A percentile compares a stretch with the other conserved stretches of the same genome.
These are phyloP conservation scores for Lizonia empirigonia DNA, from an alignment of 2,329 filamentous ascomycete species.

Conservation along the genomic window DNA sequence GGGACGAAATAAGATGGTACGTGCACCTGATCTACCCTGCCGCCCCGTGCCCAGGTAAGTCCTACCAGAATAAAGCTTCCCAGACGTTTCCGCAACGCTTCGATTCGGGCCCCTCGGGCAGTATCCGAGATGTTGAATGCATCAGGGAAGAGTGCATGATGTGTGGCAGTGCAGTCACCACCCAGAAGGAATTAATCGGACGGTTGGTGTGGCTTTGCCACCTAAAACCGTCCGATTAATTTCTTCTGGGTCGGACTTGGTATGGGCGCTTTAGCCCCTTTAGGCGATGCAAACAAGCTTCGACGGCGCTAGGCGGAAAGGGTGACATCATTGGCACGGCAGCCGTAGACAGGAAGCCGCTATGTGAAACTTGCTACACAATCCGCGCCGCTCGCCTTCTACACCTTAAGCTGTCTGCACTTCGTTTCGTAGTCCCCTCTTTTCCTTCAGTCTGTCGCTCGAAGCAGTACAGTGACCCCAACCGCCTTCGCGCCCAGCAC, in stretches of 20 bases:
- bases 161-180: slow-evolving; percentile 2
- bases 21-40: background rate
- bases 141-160: slow-evolving; percentile 1
- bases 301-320: background rate
- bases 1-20: background rate
- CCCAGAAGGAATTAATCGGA: too few species aligned
- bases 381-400: background rate
- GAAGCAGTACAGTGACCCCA: background rate
- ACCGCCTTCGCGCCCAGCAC: background rate
- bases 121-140: background rate
- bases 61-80: background rate
- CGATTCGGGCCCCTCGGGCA: background rate
- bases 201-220: too few species aligned
- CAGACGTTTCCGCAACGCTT: background rate
- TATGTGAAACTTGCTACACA: slow-evolving; percentile 16
- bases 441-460: background rate
- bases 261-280: slow-evolving; percentile 6
- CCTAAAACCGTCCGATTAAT: too few species aligned
- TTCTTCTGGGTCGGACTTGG: slow-evolving; percentile 2
- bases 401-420: background rate
- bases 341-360: slow-evolving; percentile 11
- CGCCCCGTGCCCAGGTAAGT: background rate
- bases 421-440: background rate
- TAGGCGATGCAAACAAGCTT: slow-evolving; percentile 11
- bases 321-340: slow-evolving; percentile 13